Conservation (phyloP, 2,329 filamentous ascomycete genomes). For the Cytospora piceicola region DNA sequence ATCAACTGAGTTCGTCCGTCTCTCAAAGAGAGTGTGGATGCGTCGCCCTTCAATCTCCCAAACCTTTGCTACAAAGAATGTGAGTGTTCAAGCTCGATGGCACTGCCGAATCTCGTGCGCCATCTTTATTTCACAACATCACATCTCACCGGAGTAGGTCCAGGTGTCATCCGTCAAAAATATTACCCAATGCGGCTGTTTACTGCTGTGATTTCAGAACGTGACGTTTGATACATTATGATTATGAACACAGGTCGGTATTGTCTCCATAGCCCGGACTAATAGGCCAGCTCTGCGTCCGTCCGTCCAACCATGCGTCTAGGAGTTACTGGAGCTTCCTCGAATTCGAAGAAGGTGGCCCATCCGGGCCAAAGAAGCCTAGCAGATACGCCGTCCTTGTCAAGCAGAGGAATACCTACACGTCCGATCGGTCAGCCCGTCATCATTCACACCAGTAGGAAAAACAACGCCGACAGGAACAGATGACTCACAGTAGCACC, state of each 20-base stretch:
- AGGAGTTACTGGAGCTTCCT: slow-evolving; percentile 33
- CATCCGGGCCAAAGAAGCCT: slow-evolving; percentile 61
- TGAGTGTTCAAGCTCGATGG: background rate
- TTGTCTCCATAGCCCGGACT: background rate
- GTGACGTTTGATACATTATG: background rate
- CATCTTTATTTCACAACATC: background rate
- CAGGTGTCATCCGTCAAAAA: background rate
- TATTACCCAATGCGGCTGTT: background rate
- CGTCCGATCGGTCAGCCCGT: slow-evolving; percentile 11
- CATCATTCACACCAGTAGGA: background rate
- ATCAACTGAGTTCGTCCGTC: no score
- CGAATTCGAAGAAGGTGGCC: slow-evolving; percentile 24
- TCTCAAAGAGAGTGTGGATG: no score
- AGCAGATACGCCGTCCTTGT: slow-evolving; percentile 61
- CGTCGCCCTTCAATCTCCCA: no score
- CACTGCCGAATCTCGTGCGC: slow-evolving; percentile 14
- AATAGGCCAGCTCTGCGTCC: background rate
- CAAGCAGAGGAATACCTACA: slow-evolving; percentile 57
- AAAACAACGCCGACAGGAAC: background rate
- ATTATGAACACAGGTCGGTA: background rate
- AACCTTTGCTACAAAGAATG: no score
- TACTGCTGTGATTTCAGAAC: background rate
- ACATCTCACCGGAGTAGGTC: slow-evolving; percentile 8
- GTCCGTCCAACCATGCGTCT: background rate
- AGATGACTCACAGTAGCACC: slow-evolving; percentile 59